Conservation (phyloP, 106 monocot genomes). For the Dioscorea zingiberensis region DNA sequence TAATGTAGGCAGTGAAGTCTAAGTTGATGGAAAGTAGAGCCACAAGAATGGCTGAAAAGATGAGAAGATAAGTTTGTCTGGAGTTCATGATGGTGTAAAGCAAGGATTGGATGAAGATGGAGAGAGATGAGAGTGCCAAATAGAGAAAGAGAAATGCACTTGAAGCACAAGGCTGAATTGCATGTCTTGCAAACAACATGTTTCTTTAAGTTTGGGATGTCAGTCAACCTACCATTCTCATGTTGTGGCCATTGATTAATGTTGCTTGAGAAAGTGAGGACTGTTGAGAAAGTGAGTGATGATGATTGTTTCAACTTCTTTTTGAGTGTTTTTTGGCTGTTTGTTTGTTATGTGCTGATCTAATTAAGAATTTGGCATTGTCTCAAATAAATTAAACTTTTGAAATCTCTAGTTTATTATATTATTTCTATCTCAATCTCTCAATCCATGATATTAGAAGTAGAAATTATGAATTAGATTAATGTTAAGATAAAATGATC, state of each 20-base stretch:
- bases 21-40: conserved; percentile 28
- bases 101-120: conserved; percentile 6
- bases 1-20: not conserved
- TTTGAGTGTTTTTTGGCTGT: too few species aligned
- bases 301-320: too few species aligned
- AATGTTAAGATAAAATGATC: too few species aligned
- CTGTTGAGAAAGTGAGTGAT: too few species aligned
- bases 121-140: not conserved
- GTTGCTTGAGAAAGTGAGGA: too few species aligned
- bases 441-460: too few species aligned
- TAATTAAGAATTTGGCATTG: too few species aligned
- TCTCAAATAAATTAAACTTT: too few species aligned
- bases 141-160: conserved; percentile 17
- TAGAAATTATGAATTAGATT: too few species aligned
- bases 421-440: too few species aligned
- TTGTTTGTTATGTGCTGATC: too few species aligned
- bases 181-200: conserved; percentile 45
- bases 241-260: not conserved
- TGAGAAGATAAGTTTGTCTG: conserved; percentile 17
- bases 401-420: too few species aligned
- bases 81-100: conserved; percentile 21
- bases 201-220: conserved; percentile 22
- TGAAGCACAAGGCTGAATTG: conserved; percentile 31
- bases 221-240: conserved; percentile 14
- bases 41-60: conserved; percentile 16